phyloP scores from a whole-genome alignment of 495 filamentous ascomycete genomes.

The Aspergillus affinis region DNA sequence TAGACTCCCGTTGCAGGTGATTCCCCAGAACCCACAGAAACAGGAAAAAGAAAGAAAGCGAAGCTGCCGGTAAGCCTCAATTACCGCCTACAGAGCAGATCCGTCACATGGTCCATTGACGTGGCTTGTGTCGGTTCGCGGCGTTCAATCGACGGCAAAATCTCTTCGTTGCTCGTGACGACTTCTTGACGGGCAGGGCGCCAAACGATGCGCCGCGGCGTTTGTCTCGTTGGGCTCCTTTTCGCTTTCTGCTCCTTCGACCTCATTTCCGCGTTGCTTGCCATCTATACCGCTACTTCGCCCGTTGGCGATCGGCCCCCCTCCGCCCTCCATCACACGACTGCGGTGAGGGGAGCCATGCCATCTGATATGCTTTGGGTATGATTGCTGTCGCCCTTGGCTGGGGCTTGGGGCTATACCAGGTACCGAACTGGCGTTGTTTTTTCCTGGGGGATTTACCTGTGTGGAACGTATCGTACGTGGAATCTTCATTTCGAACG shows the following conservation, averaged over 20 bases:
- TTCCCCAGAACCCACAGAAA: too few species aligned
- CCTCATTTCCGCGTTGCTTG: not conserved
- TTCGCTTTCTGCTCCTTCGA: not conserved
- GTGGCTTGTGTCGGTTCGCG: conserved; percentile 27
- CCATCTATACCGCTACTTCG: conserved; percentile 14
- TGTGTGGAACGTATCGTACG: not conserved
- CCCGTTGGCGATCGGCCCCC: not conserved
- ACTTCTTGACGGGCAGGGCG: conserved; percentile 3
- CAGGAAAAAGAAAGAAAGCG: too few species aligned
- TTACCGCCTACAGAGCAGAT: not conserved
- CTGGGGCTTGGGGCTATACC: not conserved
- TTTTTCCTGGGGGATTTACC: not conserved
- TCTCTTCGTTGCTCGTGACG: conserved; percentile 21
- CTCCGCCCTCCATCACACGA: conserved; percentile 11
- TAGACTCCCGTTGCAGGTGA: not conserved
- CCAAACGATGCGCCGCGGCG: conserved; percentile 4
- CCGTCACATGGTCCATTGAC: conserved; percentile 28
- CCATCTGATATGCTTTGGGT: conserved; percentile 10
- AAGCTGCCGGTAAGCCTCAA: conserved; percentile 3
- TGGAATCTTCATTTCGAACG: not conserved
- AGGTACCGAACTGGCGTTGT: not conserved
- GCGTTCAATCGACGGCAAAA: conserved; percentile 4
- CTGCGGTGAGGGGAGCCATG: not conserved
- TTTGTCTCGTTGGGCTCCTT: conserved; percentile 9
- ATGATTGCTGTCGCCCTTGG: not conserved